These are phyloP conservation scores for Blastobotrys aristatus DNA, from an alignment of 1,139 yeast genomes.

Conservation along the genomic window DNA sequence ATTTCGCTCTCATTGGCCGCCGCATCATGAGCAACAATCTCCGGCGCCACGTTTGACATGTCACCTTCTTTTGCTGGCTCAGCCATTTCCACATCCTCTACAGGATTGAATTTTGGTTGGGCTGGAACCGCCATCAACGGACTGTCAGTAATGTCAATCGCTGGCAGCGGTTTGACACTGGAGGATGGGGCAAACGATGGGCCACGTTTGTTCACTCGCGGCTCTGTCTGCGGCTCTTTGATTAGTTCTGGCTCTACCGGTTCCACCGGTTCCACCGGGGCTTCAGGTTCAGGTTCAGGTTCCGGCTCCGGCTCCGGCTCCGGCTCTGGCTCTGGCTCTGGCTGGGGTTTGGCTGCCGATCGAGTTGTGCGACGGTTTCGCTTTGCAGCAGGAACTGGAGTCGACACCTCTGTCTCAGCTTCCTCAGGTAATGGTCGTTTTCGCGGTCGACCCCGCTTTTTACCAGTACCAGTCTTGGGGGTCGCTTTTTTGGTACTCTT, in stretches of 20 bases:
- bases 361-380: slow-evolving; percentile 10
- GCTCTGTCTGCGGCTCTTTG: background rate
- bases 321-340: background rate
- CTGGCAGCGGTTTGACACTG: background rate
- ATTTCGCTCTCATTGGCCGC: slow-evolving; percentile 1
- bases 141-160: background rate
- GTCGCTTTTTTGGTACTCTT: background rate
- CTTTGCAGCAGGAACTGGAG: slow-evolving; percentile 12
- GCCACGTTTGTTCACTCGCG: background rate
- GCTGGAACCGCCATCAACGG: background rate
- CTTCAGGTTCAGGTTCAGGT: background rate
- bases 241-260: background rate
- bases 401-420: background rate
- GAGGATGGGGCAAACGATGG: slow-evolving; percentile 1
- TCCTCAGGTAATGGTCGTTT: slow-evolving; percentile 20
- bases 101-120: background rate
- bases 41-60: background rate
- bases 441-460: slow-evolving; percentile 32
- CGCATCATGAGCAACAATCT: background rate
- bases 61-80: background rate
- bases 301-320: background rate
- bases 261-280: background rate
- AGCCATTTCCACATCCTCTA: background rate
- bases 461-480: slow-evolving; percentile 13
- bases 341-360: background rate